These are phyloP conservation scores for Pseudogymnoascus sp. DNA, from an alignment of 2,329 filamentous ascomycete species.

Conservation along the genomic window DNA sequence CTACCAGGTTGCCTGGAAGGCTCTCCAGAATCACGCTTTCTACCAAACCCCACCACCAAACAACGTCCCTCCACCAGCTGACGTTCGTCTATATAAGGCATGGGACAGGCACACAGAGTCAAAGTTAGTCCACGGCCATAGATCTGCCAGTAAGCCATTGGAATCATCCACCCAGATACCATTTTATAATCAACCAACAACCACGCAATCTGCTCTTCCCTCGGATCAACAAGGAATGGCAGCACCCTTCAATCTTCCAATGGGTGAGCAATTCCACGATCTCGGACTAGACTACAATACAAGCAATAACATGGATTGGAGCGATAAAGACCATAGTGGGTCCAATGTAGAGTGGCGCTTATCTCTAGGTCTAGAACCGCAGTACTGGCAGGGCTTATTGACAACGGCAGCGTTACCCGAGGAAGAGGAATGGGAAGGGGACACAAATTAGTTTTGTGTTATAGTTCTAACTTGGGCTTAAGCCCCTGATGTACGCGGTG, in stretches of 20 bases:
- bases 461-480: not conserved
- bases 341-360: not conserved
- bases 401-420: not conserved
- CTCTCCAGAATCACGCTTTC: slow-evolving; percentile 10
- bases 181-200: not conserved
- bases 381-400: not conserved
- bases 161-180: not conserved
- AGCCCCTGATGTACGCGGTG: too few species aligned
- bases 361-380: not conserved
- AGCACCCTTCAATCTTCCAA: not conserved
- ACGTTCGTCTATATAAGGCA: not conserved
- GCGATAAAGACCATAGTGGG: not conserved
- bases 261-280: not conserved
- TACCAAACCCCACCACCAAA: not conserved
- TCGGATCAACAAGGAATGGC: not conserved
- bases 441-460: not conserved
- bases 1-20: slow-evolving; percentile 13
- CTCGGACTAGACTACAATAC: not conserved
- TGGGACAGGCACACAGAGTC: not conserved
- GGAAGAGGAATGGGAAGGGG: not conserved
- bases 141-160: not conserved
- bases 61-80: not conserved
- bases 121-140: not conserved
- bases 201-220: not conserved
- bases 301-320: not conserved